phyloP scores from a whole-genome alignment of 441 rosid genomes.

The Rhodomyrtus psidioides region DNA sequence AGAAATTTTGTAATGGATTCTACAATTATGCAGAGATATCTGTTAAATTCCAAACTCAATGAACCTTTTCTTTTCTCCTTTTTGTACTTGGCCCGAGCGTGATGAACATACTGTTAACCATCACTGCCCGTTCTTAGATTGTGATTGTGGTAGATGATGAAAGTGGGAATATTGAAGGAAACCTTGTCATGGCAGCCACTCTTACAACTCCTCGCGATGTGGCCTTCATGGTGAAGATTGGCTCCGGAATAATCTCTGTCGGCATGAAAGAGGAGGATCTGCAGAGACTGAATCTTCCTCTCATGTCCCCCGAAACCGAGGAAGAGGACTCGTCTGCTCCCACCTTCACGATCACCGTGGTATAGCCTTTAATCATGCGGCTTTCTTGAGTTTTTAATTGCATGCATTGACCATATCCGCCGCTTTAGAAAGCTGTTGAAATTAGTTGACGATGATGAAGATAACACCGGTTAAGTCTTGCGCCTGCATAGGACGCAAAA shows the following conservation, averaged over 20 bases:
- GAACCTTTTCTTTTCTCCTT: not conserved
- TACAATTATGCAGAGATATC: not conserved
- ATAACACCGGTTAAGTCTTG: not conserved
- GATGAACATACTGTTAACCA: conserved; percentile 2
- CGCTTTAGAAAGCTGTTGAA: not conserved
- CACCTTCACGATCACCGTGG: conserved; percentile 78
- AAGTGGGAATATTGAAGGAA: conserved; percentile 63
- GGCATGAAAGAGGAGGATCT: conserved; percentile 77
- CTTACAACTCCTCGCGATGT: conserved; percentile 38
- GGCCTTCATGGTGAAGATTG: conserved; percentile 59
- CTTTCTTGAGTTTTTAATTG: not conserved
- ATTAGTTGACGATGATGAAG: not conserved
- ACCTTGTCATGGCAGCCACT: conserved; percentile 66
- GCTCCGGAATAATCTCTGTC: conserved; percentile 77
- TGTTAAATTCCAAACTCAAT: not conserved
- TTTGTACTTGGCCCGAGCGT: not conserved
- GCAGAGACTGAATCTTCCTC: conserved; percentile 61
- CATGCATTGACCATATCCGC: not conserved
- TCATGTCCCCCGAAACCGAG: conserved; percentile 75
- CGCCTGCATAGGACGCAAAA: conserved; percentile 51
- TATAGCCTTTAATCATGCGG: not conserved
- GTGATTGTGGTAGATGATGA: conserved; percentile 89
- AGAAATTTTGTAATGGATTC: not conserved
- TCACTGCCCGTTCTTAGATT: conserved; percentile 35
- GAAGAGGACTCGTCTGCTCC: conserved; percentile 78